These are phyloP conservation scores for Tulasnella sp. DNA, from an alignment of 768 basidiomycete species.

Conservation along the genomic window DNA sequence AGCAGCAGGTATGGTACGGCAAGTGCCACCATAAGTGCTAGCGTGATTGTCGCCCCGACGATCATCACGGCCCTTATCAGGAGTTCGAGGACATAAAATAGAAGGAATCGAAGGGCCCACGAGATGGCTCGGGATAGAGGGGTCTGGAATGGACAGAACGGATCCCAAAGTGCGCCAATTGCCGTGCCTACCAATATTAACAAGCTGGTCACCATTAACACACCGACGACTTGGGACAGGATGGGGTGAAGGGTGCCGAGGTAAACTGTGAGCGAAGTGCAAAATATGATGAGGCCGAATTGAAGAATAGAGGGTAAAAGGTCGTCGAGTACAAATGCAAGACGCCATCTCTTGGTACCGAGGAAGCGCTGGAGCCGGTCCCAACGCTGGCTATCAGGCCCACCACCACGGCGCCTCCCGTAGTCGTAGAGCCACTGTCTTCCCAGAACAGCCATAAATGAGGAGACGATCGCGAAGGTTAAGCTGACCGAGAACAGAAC, in stretches of 20 bases:
- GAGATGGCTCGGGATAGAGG: not conserved
- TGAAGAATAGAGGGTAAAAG: not conserved
- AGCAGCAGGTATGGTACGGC: too few species aligned
- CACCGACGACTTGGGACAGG: not conserved
- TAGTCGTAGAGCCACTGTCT: not conserved
- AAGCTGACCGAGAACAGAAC: not conserved
- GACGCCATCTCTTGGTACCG: not conserved
- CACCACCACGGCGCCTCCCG: not conserved
- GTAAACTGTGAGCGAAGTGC: not conserved
- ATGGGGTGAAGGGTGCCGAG: not conserved
- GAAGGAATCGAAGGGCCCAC: too few species aligned
- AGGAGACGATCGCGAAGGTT: not conserved
- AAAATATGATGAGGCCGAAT: not conserved
- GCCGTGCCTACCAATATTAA: not conserved
- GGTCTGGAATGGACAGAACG: not conserved
- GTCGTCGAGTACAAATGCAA: not conserved
- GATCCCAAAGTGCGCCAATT: not conserved
- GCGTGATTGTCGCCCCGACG: too few species aligned
- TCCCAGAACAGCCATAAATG: not conserved
- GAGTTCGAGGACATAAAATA: too few species aligned
- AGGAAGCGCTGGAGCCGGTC: not conserved
- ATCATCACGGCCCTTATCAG: too few species aligned
- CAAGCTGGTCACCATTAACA: not conserved
- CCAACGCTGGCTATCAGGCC: not conserved
- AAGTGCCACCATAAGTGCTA: too few species aligned